Conservation (phyloP, 2,329 filamentous ascomycete genomes). For the Fusarium newnesense region DNA sequence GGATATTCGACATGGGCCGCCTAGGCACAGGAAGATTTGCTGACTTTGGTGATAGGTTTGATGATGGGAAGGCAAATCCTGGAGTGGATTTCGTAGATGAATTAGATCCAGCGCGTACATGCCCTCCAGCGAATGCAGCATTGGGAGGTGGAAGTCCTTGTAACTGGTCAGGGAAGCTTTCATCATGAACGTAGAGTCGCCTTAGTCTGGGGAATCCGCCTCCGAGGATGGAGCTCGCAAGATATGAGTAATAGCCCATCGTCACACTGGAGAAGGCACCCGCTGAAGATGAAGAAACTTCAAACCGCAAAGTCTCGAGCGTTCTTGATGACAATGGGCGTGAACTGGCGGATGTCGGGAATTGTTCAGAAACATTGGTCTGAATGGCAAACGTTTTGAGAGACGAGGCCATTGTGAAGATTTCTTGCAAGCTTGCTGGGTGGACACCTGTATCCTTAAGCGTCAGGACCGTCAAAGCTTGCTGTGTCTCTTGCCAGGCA, state of each 20-base stretch:
- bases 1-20: slow-evolving; percentile 45
- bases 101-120: slow-evolving; percentile 49
- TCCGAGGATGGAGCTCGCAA: slow-evolving; percentile 82
- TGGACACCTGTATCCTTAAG: slow-evolving; percentile 78
- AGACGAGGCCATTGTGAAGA: slow-evolving; percentile 67
- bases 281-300: slow-evolving; percentile 73
- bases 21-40: slow-evolving; percentile 41
- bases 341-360: slow-evolving; percentile 58
- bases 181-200: slow-evolving; percentile 86
- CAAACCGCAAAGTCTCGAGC: slow-evolving; percentile 80
- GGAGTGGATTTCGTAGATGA: slow-evolving; percentile 41
- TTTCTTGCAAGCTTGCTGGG: slow-evolving; percentile 67
- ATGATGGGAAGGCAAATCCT: slow-evolving; percentile 37
- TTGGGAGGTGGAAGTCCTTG: slow-evolving; percentile 75
- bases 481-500: slow-evolving; percentile 66
- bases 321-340: slow-evolving; percentile 75
- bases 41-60: slow-evolving; percentile 38
- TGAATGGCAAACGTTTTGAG: slow-evolving; percentile 68
- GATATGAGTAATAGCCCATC: slow-evolving; percentile 82
- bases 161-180: slow-evolving; percentile 82
- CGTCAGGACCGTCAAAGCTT: slow-evolving; percentile 73
- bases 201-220: slow-evolving; percentile 78
- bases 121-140: slow-evolving; percentile 45
- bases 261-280: slow-evolving; percentile 68
- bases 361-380: slow-evolving; percentile 60